Conservation (phyloP, 2,329 filamentous ascomycete genomes). For the Clonostachys rhizophaga region DNA sequence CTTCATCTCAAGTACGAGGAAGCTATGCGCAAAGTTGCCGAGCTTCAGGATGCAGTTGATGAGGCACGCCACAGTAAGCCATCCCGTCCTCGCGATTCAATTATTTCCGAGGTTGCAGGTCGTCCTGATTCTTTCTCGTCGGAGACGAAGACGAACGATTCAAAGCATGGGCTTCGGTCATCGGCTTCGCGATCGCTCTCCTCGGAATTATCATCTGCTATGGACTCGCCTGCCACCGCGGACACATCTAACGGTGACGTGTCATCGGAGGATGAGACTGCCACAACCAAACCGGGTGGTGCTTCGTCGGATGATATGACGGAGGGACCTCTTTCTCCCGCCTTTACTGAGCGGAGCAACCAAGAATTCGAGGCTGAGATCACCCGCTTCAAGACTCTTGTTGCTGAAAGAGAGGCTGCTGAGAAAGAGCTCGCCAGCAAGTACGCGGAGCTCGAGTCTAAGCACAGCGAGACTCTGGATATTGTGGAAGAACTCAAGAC, state of each 20-base stretch:
- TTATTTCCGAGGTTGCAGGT: conserved; percentile 39
- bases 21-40: conserved; percentile 73
- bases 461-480: conserved; percentile 77
- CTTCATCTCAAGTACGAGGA: conserved; percentile 90
- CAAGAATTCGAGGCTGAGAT: conserved; percentile 59
- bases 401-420: conserved; percentile 71
- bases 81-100: conserved; percentile 45
- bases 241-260: conserved; percentile 57
- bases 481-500: conserved; percentile 89
- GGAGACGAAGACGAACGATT: conserved; percentile 65
- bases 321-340: conserved; percentile 13
- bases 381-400: conserved; percentile 63
- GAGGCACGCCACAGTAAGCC: conserved; percentile 61
- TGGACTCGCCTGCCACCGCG: conserved; percentile 65
- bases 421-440: conserved; percentile 69
- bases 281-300: conserved; percentile 35
- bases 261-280: conserved; percentile 30
- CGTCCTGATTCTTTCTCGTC: conserved; percentile 83
- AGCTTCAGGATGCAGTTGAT: conserved; percentile 81
- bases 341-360: conserved; percentile 7
- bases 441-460: conserved; percentile 77
- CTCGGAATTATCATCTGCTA: conserved; percentile 85
- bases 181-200: conserved; percentile 83
- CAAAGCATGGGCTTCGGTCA: conserved; percentile 62
- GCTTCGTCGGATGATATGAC: conserved; percentile 30